These are phyloP conservation scores for Hortiboletus campestris DNA, from an alignment of 768 basidiomycete genomes.

Conservation along the genomic window DNA sequence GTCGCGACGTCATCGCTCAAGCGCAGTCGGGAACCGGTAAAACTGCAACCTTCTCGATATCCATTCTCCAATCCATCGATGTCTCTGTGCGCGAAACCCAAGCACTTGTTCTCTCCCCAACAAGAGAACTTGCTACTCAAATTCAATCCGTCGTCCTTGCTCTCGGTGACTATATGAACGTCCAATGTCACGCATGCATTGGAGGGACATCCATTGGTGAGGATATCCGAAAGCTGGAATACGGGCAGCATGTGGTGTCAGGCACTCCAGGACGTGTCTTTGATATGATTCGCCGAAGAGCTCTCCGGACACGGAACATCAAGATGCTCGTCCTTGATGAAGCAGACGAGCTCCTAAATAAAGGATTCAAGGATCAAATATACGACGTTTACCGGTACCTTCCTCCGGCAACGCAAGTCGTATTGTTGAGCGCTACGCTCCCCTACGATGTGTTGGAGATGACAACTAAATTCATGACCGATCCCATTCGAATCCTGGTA, in stretches of 20 bases:
- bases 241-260: constrained; percentile 96
- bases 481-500: constrained; percentile 96
- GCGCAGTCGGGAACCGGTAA: constrained; percentile 99
- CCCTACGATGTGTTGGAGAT: constrained; percentile 98
- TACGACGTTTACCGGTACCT: constrained; percentile 98
- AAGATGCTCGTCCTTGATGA: constrained; percentile 96
- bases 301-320: constrained; percentile 92
- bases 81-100: constrained; percentile 92
- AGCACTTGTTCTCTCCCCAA: constrained; percentile 94
- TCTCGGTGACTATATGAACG: constrained; percentile 98
- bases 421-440: constrained; percentile 92
- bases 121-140: constrained; percentile 98
- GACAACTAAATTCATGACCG: constrained; percentile 99
- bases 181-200: constrained; percentile 98
- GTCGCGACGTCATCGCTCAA: constrained; percentile 97
- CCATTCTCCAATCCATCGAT: constrained; percentile 97
- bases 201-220: constrained; percentile 97
- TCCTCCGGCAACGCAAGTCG: constrained; percentile 95
- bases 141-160: constrained; percentile 97
- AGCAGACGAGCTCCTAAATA: constrained; percentile 94
- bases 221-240: constrained; percentile 95
- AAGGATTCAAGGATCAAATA: constrained; percentile 99
- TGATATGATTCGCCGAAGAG: constrained; percentile 96
- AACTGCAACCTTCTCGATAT: constrained; percentile 98
- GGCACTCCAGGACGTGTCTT: constrained; percentile 98